A percentile compares a stretch with the other conserved stretches of the same genome.
Conservation (phyloP, 768 basidiomycete genomes). For the Amanita molliuscula region DNA sequence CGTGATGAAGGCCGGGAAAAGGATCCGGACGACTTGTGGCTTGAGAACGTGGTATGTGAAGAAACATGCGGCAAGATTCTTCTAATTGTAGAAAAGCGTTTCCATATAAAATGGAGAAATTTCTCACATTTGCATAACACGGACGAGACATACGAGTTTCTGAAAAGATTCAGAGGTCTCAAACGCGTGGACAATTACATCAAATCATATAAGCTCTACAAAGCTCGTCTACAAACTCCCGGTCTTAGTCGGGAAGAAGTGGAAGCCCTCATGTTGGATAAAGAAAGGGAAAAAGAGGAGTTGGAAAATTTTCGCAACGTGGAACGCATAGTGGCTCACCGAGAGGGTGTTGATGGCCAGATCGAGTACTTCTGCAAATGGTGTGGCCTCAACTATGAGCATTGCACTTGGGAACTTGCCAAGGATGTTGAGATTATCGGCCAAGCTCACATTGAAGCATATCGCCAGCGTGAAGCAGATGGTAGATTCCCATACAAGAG, state of each 20-base stretch:
- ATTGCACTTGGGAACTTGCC: conserved; percentile 91
- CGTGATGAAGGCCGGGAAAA: conserved; percentile 74
- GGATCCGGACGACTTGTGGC: conserved; percentile 77
- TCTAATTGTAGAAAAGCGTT: conserved; percentile 50
- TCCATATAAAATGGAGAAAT: conserved; percentile 99
- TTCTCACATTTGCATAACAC: conserved; percentile 99
- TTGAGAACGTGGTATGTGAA: conserved; percentile 68
- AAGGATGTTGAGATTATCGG: conserved; percentile 74
- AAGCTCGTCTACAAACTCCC: conserved; percentile 51
- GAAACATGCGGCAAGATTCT: conserved; percentile 2
- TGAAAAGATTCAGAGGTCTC: conserved; percentile 90
- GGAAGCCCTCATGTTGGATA: conserved; percentile 82
- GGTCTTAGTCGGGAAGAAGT: conserved; percentile 77
- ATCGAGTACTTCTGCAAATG: conserved; percentile 97
- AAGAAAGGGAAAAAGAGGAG: conserved; percentile 86
- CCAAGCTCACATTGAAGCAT: conserved; percentile 69
- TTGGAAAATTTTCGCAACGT: conserved; percentile 85
- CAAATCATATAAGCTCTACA: conserved; percentile 75
- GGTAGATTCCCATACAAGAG: conserved; percentile 85
- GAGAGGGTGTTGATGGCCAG: conserved; percentile 46
- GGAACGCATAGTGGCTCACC: conserved; percentile 79
- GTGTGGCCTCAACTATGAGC: conserved; percentile 85
- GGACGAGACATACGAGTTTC: conserved; percentile 95
- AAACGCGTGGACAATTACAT: conserved; percentile 99
- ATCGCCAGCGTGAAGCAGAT: conserved; percentile 64